phyloP scores from a whole-genome alignment of 1,284 basidiomycete species.

The Marasmius sp. region DNA sequence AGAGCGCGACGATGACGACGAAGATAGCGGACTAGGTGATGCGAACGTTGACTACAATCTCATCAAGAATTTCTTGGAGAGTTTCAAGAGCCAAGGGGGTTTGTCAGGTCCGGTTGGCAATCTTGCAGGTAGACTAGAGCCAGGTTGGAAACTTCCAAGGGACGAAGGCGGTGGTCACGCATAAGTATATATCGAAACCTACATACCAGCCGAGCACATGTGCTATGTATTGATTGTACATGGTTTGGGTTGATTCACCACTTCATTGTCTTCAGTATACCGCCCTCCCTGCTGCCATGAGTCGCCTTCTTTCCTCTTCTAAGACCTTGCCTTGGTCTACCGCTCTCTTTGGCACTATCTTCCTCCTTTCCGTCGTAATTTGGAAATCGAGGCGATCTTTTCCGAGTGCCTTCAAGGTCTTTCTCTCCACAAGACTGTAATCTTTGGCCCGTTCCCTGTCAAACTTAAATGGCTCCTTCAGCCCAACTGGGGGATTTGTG shows the following conservation, averaged over 20 bases:
- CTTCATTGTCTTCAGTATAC: not conserved
- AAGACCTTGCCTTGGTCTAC: conserved; percentile 37
- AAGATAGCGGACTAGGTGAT: conserved; percentile 38
- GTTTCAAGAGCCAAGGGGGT: conserved; percentile 87
- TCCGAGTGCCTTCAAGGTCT: conserved; percentile 55
- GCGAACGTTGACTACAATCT: conserved; percentile 77
- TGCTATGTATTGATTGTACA: not conserved
- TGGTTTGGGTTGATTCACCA: not conserved
- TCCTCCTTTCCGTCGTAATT: conserved; percentile 36
- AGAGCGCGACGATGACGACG: conserved; percentile 53
- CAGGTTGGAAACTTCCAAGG: conserved; percentile 69
- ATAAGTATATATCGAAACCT: no score
- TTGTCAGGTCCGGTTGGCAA: conserved; percentile 87
- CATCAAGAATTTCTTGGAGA: conserved; percentile 94
- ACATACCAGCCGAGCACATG: not conserved
- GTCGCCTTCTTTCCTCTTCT: conserved; percentile 33
- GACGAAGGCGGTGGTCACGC: conserved; percentile 36
- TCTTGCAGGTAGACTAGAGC: conserved; percentile 79
- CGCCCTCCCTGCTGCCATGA: conserved; percentile 7
- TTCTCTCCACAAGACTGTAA: conserved; percentile 50
- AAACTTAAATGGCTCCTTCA: conserved; percentile 56
- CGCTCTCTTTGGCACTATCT: conserved; percentile 39
- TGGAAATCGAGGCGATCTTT: conserved; percentile 44
- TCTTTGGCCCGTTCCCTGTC: conserved; percentile 42
- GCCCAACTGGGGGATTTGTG: conserved; percentile 58